phyloP scores from a whole-genome alignment of 208 protist species.

The Spongospora subterranea region DNA sequence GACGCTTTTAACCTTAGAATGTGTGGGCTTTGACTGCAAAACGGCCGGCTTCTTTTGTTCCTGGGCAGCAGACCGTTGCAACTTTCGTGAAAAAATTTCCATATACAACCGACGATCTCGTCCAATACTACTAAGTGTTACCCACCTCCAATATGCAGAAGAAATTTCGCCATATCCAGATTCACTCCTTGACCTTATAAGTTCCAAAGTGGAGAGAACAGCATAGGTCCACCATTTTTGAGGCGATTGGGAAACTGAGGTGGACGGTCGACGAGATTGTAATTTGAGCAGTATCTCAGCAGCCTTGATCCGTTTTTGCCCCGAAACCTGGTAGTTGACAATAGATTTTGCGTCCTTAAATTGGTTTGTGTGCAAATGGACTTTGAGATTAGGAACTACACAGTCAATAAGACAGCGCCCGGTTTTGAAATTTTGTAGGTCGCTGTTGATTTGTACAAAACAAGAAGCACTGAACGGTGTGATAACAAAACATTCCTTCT shows the following conservation, averaged over 20 bases:
- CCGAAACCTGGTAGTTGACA: conserved; percentile 26
- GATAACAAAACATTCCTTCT: not conserved
- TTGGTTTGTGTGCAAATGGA: not conserved
- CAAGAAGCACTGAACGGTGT: not conserved
- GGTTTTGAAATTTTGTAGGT: conserved; percentile 32
- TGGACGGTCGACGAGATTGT: conserved; percentile 8
- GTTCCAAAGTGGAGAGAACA: conserved; percentile 40
- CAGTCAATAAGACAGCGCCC: not conserved
- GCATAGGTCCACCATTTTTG: not conserved
- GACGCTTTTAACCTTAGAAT: not conserved
- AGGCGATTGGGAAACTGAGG: not conserved
- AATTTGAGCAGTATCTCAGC: conserved; percentile 19
- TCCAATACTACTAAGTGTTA: not conserved
- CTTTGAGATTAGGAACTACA: not conserved
- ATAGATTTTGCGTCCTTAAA: conserved; percentile 42
- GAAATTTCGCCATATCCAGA: not conserved
- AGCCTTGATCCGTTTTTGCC: not conserved
- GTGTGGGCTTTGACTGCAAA: not conserved
- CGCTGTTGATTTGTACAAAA: conserved; percentile 47
- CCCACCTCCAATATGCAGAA: not conserved
- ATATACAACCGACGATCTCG: conserved; percentile 32
- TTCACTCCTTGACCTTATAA: not conserved
- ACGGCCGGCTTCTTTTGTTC: too few relatives aligned
- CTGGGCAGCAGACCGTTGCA: not conserved
- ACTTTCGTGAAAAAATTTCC: not conserved